Conservation (phyloP, 2,329 filamentous ascomycete species). For the Pseudogymnoascus sp. region DNA sequence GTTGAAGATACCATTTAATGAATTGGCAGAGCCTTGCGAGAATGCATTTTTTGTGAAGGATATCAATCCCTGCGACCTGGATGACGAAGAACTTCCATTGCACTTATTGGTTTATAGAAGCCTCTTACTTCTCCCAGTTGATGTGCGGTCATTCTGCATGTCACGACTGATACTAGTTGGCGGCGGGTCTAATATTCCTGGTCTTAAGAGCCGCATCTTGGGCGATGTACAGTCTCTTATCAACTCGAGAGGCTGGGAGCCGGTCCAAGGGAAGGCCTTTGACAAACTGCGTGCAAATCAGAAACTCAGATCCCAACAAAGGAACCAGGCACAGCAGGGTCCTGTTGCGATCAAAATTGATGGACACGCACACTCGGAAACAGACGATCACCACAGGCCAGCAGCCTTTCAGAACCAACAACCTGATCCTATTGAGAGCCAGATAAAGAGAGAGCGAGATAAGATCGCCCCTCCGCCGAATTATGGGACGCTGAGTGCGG, state of each 20-base stretch:
- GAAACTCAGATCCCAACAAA: slow-evolving; percentile 14
- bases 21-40: slow-evolving; percentile 67
- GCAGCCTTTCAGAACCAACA: slow-evolving; percentile 34
- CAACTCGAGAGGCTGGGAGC: slow-evolving; percentile 65
- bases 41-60: slow-evolving; percentile 60
- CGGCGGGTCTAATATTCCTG: slow-evolving; percentile 68
- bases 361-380: slow-evolving; percentile 10
- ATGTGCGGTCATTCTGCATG: slow-evolving; percentile 79
- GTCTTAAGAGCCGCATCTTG: slow-evolving; percentile 68
- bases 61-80: slow-evolving; percentile 50
- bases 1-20: slow-evolving; percentile 58
- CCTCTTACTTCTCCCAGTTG: slow-evolving; percentile 67
- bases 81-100: slow-evolving; percentile 79
- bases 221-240: slow-evolving; percentile 65
- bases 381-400: slow-evolving; percentile 19
- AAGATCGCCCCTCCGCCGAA: slow-evolving; percentile 35
- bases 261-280: slow-evolving; percentile 61
- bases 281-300: slow-evolving; percentile 38
- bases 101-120: slow-evolving; percentile 68
- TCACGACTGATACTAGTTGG: slow-evolving; percentile 81
- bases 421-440: slow-evolving; percentile 49
- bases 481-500: slow-evolving; percentile 53
- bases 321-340: background rate
- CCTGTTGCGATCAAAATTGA: background rate
- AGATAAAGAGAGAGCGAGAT: slow-evolving; percentile 39